These are phyloP conservation scores for Cercis canadensis DNA, from an alignment of 306 rosid species.

Conservation along the genomic window DNA sequence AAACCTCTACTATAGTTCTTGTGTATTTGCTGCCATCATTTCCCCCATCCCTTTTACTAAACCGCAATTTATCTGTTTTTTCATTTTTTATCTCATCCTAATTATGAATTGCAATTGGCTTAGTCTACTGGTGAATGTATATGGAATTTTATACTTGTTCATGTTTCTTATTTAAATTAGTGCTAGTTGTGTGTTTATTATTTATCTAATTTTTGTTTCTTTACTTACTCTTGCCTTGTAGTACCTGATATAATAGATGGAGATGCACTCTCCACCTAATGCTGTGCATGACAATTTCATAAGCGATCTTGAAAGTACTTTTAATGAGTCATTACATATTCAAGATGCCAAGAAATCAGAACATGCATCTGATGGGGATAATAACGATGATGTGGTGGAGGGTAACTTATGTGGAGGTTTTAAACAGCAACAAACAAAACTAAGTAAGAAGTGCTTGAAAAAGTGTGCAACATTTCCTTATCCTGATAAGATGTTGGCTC, in stretches of 20 bases:
- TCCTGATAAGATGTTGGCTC: slow-evolving; percentile 38
- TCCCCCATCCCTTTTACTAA: neutral
- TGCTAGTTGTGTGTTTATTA: neutral
- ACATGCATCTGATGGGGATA: slow-evolving; percentile 30
- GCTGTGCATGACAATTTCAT: slow-evolving; percentile 33
- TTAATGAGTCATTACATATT: slow-evolving; percentile 49
- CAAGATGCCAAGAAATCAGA: slow-evolving; percentile 45
- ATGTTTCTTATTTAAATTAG: neutral
- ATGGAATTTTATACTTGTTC: neutral
- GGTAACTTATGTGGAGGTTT: slow-evolving; percentile 4
- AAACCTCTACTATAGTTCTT: neutral
- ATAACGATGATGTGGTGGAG: slow-evolving; percentile 28
- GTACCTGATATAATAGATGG: slow-evolving; percentile 62
- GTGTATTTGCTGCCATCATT: neutral
- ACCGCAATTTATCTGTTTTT: too few species aligned
- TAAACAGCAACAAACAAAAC: slow-evolving; percentile 22
- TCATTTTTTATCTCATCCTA: neutral
- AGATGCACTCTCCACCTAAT: slow-evolving; percentile 42
- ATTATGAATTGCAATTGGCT: neutral
- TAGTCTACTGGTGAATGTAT: too few species aligned
- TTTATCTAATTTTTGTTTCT: slow-evolving; percentile 8
- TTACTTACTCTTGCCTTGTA: slow-evolving; percentile 31
- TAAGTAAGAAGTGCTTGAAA: slow-evolving; percentile 37
- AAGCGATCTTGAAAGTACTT: slow-evolving; percentile 48
- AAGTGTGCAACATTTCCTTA: slow-evolving; percentile 53